Percentiles rank a stretch among this genome's conserved stretches.
phyloP scores from a whole-genome alignment of 1,284 basidiomycete species.

The Earliella scabrosa region DNA sequence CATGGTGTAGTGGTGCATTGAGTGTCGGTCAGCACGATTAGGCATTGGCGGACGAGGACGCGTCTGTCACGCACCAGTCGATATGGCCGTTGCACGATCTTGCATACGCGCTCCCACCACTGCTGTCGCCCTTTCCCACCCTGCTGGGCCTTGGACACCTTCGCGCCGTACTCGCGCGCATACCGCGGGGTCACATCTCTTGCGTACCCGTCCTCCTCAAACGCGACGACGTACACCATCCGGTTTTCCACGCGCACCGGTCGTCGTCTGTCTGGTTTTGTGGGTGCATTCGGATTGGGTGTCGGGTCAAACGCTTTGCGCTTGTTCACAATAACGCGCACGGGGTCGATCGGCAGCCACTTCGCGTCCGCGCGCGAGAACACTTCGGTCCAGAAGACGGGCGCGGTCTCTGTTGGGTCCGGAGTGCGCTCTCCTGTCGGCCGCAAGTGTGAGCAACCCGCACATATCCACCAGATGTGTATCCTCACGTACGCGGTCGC shows the following conservation, averaged over 20 bases:
- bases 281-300: slow-evolving; percentile 37
- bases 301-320: slow-evolving; percentile 86
- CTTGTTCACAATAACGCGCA: slow-evolving; percentile 81
- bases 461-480: no score
- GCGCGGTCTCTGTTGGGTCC: slow-evolving; percentile 71
- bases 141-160: slow-evolving; percentile 83
- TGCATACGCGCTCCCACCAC: slow-evolving; percentile 86
- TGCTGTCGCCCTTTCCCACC: slow-evolving; percentile 71
- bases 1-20: background rate
- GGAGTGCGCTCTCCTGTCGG: slow-evolving; percentile 35
- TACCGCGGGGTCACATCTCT: slow-evolving; percentile 80
- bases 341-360: slow-evolving; percentile 94
- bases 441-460: background rate
- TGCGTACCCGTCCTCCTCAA: slow-evolving; percentile 89
- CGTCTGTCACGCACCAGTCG: slow-evolving; percentile 63
- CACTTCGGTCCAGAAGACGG: slow-evolving; percentile 97
- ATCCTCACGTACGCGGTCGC: slow-evolving; percentile 27
- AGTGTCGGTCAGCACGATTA: no score
- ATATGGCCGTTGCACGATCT: slow-evolving; percentile 72
- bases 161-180: slow-evolving; percentile 83
- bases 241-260: slow-evolving; percentile 67
- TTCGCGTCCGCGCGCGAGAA: slow-evolving; percentile 91
- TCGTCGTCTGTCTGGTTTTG: slow-evolving; percentile 34
- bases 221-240: slow-evolving; percentile 92
- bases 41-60: no score